Conservation (phyloP, 148 eudicot genomes). For the Salicornia ramosissima region DNA sequence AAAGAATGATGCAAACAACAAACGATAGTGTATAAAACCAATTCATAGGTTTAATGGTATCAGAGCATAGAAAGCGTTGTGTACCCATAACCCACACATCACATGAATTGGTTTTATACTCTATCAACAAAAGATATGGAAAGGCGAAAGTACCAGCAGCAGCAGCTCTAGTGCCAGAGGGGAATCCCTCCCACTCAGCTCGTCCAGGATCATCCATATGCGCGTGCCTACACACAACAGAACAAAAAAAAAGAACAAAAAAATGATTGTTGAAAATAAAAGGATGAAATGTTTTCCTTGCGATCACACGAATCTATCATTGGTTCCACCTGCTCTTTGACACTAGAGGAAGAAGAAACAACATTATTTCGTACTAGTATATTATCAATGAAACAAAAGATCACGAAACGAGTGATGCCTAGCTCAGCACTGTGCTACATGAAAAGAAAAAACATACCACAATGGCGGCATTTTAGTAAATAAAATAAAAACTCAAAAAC, state of each 20-base stretch:
- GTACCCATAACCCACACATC: too few relatives aligned
- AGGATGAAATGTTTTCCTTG: background rate
- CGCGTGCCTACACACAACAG: conserved; percentile 65
- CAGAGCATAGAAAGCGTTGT: too few relatives aligned
- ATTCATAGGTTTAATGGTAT: too few relatives aligned
- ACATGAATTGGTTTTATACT: too few relatives aligned
- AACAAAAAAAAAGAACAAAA: background rate
- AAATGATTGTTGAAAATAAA: background rate
- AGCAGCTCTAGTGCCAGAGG: conserved; percentile 95
- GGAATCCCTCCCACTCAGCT: conserved; percentile 97
- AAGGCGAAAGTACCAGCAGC: conserved; percentile 71
- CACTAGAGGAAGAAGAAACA: background rate
- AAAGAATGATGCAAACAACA: background rate
- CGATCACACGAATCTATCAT: background rate
- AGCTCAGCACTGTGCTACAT: too few relatives aligned
- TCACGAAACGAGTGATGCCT: background rate
- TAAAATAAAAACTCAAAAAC: too few relatives aligned
- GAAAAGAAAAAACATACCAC: too few relatives aligned
- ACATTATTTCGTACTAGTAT: too few relatives aligned
- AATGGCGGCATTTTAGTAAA: too few relatives aligned
- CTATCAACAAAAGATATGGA: too few relatives aligned
- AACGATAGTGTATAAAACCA: too few relatives aligned
- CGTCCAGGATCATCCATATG: conserved; percentile 98
- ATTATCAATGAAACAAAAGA: conserved; percentile 2
- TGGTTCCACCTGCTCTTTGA: background rate